phyloP scores from a whole-genome alignment of 1,284 basidiomycete genomes.

The Melampsora larici-populina region DNA sequence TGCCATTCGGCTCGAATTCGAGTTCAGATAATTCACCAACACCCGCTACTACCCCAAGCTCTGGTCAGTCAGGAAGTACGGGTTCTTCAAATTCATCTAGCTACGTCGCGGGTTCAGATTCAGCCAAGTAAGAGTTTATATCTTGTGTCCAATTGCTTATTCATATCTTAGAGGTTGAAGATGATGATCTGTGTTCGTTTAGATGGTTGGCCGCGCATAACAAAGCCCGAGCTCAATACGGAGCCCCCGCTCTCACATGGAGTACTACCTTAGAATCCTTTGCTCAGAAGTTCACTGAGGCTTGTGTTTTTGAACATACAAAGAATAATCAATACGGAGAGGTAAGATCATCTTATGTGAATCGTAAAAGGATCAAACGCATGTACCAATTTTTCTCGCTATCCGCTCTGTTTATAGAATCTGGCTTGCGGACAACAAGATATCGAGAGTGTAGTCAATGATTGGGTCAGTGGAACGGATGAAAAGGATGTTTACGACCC shows the following conservation, averaged over 20 bases:
- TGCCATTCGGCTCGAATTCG: no score
- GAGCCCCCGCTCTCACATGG: slow-evolving; percentile 18
- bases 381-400: background rate
- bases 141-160: no score
- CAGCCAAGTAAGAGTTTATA: no score
- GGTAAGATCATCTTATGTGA: background rate
- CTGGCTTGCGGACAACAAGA: slow-evolving; percentile 20
- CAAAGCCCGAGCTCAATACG: slow-evolving; percentile 23
- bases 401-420: background rate
- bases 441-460: slow-evolving; percentile 7
- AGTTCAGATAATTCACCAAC: no score
- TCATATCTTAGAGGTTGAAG: no score
- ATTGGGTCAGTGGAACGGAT: slow-evolving; percentile 29
- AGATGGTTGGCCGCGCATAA: slow-evolving; percentile 39
- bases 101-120: no score
- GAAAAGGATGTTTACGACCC: slow-evolving; percentile 31
- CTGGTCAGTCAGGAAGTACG: no score
- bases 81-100: no score
- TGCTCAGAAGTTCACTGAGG: slow-evolving; percentile 20
- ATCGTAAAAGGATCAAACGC: background rate
- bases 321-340: slow-evolving; percentile 33
- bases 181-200: background rate
- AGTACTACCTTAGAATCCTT: background rate
- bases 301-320: slow-evolving; percentile 36
- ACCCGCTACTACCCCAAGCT: no score